phyloP scores from a whole-genome alignment of 371 early-diverging fungal genomes.

The Syncephalis plumigaleata region DNA sequence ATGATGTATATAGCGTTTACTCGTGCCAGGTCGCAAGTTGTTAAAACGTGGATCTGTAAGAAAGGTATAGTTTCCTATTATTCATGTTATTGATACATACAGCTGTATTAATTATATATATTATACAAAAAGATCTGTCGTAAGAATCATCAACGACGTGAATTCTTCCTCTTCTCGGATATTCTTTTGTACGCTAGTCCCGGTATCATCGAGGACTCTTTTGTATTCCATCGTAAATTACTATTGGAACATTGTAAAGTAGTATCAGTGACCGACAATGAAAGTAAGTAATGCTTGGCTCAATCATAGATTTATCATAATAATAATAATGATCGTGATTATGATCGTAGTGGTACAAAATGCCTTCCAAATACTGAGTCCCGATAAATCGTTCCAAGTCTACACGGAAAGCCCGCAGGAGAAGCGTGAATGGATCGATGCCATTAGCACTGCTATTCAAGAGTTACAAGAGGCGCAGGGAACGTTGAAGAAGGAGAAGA shows the following conservation, averaged over 20 bases:
- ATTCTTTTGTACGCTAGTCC: conserved; percentile 44
- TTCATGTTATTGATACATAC: conserved; percentile 1
- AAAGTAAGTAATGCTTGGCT: too few relatives aligned
- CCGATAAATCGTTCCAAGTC: conserved; percentile 39
- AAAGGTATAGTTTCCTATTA: conserved; percentile 14
- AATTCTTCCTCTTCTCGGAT: conserved; percentile 53
- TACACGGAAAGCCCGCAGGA: conserved; percentile 17
- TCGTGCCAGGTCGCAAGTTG: conserved; percentile 44
- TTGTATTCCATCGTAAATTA: conserved; percentile 39
- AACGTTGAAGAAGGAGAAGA: conserved; percentile 29
- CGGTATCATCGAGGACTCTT: conserved; percentile 6
- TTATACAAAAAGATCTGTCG: conserved; percentile 44
- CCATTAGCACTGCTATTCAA: conserved; percentile 25
- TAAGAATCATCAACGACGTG: conserved; percentile 35
- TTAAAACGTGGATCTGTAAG: conserved; percentile 34
- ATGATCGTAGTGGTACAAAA: conserved; percentile 11
- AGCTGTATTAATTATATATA: too few relatives aligned
- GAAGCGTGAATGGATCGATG: conserved; percentile 40
- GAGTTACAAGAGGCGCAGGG: conserved; percentile 24
- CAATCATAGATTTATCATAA: too few relatives aligned
- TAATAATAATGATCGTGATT: too few relatives aligned
- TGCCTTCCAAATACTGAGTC: conserved; percentile 42
- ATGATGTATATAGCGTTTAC: conserved; percentile 15
- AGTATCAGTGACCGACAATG: conserved; percentile 26
- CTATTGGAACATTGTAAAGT: conserved; percentile 35